Evolutionary conservation across 305 asterid genomes (phyloP), one percentile per base, ranked within the genome.

Genomic region (Lippia alba): DNA sequence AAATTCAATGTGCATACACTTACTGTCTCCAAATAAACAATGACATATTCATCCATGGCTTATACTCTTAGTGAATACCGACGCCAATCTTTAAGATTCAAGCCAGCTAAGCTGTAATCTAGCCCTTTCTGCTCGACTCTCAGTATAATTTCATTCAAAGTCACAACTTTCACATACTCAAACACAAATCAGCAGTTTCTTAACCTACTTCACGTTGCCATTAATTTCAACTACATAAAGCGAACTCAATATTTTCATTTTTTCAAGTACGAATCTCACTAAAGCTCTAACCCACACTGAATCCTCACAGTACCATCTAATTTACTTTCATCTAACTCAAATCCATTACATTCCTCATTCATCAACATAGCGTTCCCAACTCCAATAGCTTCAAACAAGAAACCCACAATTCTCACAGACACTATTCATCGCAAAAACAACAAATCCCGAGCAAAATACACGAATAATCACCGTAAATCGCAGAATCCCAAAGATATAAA

Each of bases 331-430:
- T 32, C 65, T 11, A n/a, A 58, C 16, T 39, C 51, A 17, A 39
- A 45, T 10, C 10, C 58, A 8, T 30, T 7, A 18, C 45, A 19
- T 8, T 63, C 48, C 15, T 62, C 67, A 17, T 36, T 39, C 12
- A n/a, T 44, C 66, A 53, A 53, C 32, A 36, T 40, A 44, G 55
- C 5, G 12, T 24, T 7, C 41, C 41, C 6, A 36, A 36, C 2
- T 12, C 61, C 3, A 45, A 53, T 39, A 60, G 17, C 76, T 33
- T 15, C 67, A 36, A 62, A 75, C 54, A 49, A 57, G 12, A 73
- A 59, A 40, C 1, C 10, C 66, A 11, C 5, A 33, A 49, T 60
- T 45, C 57, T 18, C 5, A 56, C 19, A 44, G 6, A 30, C 54
- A 2, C 20, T 24, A 67, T 16, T 20, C 49, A 77, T 67, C 59